Evolutionary conservation across 2,329 filamentous ascomycete genomes (phyloP).

Genomic region (Verticillium zaregamsianum): DNA sequence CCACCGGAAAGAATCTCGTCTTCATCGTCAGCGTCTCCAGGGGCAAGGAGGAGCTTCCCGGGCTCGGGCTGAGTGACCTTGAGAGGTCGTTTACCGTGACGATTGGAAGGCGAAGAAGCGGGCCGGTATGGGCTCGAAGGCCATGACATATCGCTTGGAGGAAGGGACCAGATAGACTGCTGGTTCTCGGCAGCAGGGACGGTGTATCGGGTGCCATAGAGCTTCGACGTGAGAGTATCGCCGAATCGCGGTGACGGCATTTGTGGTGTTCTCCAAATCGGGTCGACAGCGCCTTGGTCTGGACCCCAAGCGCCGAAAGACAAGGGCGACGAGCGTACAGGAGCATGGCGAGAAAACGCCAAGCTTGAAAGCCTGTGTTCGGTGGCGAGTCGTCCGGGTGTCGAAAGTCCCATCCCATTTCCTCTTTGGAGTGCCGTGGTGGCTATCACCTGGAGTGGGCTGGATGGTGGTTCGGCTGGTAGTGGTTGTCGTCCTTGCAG

Average conservation of each 20-base stretch:
- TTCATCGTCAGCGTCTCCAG: conserved; percentile 18
- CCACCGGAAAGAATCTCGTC: conserved; percentile 23
- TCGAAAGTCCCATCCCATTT: neutral
- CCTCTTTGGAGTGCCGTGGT: neutral
- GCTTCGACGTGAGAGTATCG: conserved; percentile 8
- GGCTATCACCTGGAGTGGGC: conserved; percentile 14
- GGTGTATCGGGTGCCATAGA: conserved; percentile 5
- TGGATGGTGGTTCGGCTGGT: conserved; percentile 3
- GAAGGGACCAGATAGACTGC: conserved; percentile 11
- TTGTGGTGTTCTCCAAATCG: conserved; percentile 33
- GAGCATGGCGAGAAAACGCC: conserved; percentile 14
- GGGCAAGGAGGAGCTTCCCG: conserved; percentile 8
- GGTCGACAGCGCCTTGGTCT: conserved; percentile 22
- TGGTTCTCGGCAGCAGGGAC: conserved; percentile 5
- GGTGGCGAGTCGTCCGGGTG: neutral
- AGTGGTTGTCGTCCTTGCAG: conserved; percentile 11
- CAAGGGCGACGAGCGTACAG: conserved; percentile 11
- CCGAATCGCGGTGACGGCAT: conserved; percentile 19
- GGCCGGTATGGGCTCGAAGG: neutral
- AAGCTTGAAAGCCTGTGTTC: conserved; percentile 15
- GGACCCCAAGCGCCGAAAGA: conserved; percentile 10
- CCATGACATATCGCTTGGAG: neutral
- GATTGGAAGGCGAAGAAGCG: neutral
- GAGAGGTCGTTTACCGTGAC: neutral
- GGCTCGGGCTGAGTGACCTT: neutral